phyloP scores from a whole-genome alignment of 2,329 filamentous ascomycete genomes.

The Apiospora koreana region DNA sequence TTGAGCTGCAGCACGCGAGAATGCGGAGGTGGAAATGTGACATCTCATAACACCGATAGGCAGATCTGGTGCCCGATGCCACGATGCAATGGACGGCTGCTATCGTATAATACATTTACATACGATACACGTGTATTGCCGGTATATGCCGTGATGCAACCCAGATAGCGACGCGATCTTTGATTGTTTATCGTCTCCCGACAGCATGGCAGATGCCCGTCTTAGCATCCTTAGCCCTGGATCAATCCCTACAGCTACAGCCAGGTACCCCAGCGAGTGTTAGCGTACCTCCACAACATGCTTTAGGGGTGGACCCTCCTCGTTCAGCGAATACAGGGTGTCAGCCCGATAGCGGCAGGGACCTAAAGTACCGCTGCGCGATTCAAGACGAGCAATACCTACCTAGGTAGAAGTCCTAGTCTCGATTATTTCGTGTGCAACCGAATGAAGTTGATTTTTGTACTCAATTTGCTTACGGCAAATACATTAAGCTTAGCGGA shows the following conservation, averaged over 20 bases:
- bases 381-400: not conserved
- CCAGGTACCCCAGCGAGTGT: not conserved
- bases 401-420: not conserved
- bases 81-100: not conserved
- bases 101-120: not conserved
- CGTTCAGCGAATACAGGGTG: not conserved
- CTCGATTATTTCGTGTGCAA: no score
- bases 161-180: not conserved
- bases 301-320: not conserved
- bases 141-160: not conserved
- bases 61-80: not conserved
- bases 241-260: not conserved
- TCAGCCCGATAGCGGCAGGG: not conserved
- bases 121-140: not conserved
- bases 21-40: not conserved
- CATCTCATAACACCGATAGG: not conserved
- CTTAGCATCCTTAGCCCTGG: not conserved
- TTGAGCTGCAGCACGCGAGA: no score
- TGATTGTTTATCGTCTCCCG: not conserved
- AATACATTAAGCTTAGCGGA: not conserved
- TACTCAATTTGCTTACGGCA: no score
- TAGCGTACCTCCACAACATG: not conserved
- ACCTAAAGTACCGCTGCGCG: not conserved
- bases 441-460: not conserved
- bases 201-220: not conserved